Percentiles rank a stretch among this genome's conserved stretches.
Conservation (phyloP, 139 green algal species). For the Tetraselmis chui region DNA sequence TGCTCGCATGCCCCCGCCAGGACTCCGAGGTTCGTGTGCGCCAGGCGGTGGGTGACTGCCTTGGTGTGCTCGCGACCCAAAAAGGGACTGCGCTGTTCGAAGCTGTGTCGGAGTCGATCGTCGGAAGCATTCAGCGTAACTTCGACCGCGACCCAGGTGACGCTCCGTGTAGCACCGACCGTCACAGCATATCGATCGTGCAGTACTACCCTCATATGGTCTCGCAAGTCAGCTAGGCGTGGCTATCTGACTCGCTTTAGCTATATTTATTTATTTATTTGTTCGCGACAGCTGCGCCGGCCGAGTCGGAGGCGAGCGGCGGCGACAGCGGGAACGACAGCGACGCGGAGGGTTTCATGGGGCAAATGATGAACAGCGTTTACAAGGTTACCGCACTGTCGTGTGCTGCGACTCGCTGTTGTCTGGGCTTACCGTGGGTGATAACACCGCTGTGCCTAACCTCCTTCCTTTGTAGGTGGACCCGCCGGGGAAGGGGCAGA, state of each 20-base stretch:
- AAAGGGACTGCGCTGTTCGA: slow-evolving; percentile 38
- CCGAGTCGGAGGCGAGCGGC: not conserved
- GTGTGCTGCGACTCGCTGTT: not conserved
- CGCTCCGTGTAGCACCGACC: not conserved
- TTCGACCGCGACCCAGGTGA: slow-evolving; percentile 43
- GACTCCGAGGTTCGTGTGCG: slow-evolving; percentile 59
- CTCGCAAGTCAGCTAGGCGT: not conserved
- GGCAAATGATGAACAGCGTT: not conserved
- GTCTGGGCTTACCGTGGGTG: not conserved
- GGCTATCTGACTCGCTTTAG: not conserved
- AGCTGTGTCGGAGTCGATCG: slow-evolving; percentile 24
- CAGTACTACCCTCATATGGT: slow-evolving; percentile 1
- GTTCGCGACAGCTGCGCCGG: not conserved
- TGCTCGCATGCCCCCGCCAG: slow-evolving; percentile 30
- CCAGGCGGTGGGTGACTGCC: slow-evolving; percentile 45
- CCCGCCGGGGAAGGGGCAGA: slow-evolving; percentile 55
- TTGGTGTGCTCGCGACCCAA: slow-evolving; percentile 34
- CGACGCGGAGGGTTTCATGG: not conserved
- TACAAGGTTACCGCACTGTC: not conserved
- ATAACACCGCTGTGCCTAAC: not conserved
- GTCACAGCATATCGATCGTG: slow-evolving; percentile 7
- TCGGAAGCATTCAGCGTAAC: slow-evolving; percentile 52
- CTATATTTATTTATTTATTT: too few species aligned
- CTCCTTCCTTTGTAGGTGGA: slow-evolving; percentile 26
- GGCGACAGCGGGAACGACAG: not conserved